Conservation (phyloP, 257 asterid genomes). For the Rauvolfia tetraphylla region DNA sequence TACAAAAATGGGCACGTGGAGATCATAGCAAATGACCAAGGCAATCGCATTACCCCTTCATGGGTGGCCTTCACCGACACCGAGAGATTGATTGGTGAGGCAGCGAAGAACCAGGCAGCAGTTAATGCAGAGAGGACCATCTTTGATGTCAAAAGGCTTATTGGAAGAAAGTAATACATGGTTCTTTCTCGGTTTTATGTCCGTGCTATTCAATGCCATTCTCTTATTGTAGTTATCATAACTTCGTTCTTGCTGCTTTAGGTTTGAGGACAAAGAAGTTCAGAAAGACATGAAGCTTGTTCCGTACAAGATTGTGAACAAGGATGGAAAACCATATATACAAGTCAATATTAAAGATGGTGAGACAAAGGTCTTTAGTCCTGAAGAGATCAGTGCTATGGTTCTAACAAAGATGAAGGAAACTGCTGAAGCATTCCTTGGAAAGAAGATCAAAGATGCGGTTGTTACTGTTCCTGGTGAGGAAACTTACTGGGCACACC, state of each 20-base stretch:
- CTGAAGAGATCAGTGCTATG: slow-evolving; percentile 96
- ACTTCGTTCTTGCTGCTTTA: slow-evolving; percentile 15
- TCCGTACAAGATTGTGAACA: slow-evolving; percentile 84
- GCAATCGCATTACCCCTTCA: slow-evolving; percentile 91
- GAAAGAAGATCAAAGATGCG: slow-evolving; percentile 86
- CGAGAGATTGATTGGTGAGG: slow-evolving; percentile 94
- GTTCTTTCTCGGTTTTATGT: slow-evolving; percentile 1
- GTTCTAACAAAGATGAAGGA: slow-evolving; percentile 86
- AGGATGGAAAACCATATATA: slow-evolving; percentile 89
- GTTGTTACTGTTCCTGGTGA: slow-evolving; percentile 95
- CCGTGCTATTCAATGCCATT: background rate
- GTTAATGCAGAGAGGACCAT: slow-evolving; percentile 80
- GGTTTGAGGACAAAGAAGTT: slow-evolving; percentile 91
- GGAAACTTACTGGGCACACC: background rate
- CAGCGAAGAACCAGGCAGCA: slow-evolving; percentile 95
- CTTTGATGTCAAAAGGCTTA: slow-evolving; percentile 93
- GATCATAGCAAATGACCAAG: slow-evolving; percentile 93
- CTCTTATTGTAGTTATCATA: slow-evolving; percentile 10
- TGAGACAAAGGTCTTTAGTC: slow-evolving; percentile 87
- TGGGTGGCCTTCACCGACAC: slow-evolving; percentile 91
- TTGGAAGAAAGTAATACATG: slow-evolving; percentile 78
- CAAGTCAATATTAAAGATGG: slow-evolving; percentile 77
- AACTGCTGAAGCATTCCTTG: slow-evolving; percentile 86
- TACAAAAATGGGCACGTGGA: slow-evolving; percentile 94
- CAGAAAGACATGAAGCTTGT: slow-evolving; percentile 86